These are phyloP conservation scores for Crithidia expoeki DNA, from an alignment of 208 protist species.

Conservation along the genomic window DNA sequence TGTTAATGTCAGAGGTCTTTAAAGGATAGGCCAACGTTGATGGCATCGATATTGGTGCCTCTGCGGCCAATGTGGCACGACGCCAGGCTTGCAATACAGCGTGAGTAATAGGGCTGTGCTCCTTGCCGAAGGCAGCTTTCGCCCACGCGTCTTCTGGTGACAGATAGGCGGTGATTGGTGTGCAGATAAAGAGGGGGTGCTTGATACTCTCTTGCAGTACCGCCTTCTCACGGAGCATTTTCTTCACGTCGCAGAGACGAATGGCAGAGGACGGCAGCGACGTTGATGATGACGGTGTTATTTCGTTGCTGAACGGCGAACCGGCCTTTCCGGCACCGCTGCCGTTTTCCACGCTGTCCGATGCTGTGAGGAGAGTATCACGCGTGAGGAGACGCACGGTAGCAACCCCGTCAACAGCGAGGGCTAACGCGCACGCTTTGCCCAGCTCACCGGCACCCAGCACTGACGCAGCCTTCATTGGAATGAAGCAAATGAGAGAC, in stretches of 20 bases:
- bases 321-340: no score
- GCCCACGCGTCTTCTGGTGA: constrained; percentile 18
- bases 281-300: background rate
- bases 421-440: constrained; percentile 66
- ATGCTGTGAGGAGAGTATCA: constrained; percentile 1
- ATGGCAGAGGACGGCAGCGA: constrained; percentile 14
- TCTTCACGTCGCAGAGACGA: background rate
- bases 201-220: background rate
- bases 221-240: background rate
- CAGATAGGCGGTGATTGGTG: constrained; percentile 28
- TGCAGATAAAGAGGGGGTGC: constrained; percentile 38
- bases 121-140: constrained; percentile 8
- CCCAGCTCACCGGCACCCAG: constrained; percentile 75
- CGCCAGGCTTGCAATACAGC: constrained; percentile 31
- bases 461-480: constrained; percentile 41
- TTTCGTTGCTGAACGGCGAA: background rate
- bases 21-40: no score
- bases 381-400: constrained; percentile 30
- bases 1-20: background rate
- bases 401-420: constrained; percentile 37
- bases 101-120: constrained; percentile 20
- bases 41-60: background rate
- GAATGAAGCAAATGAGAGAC: constrained; percentile 13
- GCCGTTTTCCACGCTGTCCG: background rate
- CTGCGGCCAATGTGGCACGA: background rate